Percentiles rank a stretch among this genome's conserved stretches.
phyloP scores from a whole-genome alignment of 441 rosid species.

The Corymbia citriodora region DNA sequence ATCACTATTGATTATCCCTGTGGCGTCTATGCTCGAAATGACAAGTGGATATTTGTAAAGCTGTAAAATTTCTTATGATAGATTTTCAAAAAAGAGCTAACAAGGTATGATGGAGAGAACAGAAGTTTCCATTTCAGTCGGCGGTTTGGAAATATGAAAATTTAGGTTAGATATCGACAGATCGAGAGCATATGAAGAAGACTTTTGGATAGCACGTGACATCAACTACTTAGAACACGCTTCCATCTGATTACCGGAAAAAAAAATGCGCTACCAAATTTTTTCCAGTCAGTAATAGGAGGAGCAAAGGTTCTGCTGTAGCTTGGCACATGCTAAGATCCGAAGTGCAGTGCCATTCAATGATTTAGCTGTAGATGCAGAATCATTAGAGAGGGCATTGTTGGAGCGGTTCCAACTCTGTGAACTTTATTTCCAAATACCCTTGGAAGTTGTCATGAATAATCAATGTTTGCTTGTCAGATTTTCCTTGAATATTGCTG shows the following conservation, averaged over 20 bases:
- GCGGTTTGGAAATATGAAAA: neutral
- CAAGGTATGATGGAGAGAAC: neutral
- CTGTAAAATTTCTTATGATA: neutral
- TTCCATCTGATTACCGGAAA: neutral
- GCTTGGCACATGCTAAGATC: neutral
- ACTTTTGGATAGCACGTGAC: neutral
- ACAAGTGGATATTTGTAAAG: neutral
- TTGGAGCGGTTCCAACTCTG: neutral
- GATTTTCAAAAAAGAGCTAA: neutral
- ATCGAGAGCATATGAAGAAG: neutral
- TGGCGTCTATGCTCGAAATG: neutral
- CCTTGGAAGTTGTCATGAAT: neutral
- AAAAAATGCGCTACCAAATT: neutral
- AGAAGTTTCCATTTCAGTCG: neutral
- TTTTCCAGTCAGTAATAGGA: neutral
- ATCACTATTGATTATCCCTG: neutral
- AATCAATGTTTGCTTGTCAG: neutral
- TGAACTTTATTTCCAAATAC: neutral
- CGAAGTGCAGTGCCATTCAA: rapidly evolving
- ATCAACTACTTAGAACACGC: neutral
- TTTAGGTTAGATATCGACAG: neutral
- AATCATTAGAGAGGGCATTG: neutral
- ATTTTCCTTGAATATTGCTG: neutral
- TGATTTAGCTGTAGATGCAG: neutral
- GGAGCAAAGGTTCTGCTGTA: neutral